Evolutionary conservation across 345 rosid genomes (phyloP).

Genomic region (Rhodamnia rubescens): DNA sequence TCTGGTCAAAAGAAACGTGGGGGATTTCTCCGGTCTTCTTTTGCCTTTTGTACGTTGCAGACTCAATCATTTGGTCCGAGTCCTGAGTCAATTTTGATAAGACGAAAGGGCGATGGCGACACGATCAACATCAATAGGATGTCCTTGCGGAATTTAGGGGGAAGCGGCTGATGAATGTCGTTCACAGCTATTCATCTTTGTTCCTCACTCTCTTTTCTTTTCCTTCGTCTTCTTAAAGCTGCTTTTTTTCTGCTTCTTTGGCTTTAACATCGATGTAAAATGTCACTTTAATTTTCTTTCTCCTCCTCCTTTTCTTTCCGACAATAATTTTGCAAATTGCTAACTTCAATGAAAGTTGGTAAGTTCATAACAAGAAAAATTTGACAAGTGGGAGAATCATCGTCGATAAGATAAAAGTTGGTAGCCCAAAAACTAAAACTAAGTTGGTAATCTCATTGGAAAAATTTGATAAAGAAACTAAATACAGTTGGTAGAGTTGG

Average conservation of each 20-base stretch:
- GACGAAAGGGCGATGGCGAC: neutral
- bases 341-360: neutral
- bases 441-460: neutral
- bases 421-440: neutral
- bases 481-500: neutral
- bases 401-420: neutral
- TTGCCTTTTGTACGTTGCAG: neutral
- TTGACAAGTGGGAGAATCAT: neutral
- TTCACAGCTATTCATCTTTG: neutral
- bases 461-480: neutral
- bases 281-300: neutral
- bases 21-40: neutral
- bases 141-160: neutral
- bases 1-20: neutral
- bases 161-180: neutral
- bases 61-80: neutral
- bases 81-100: too few species aligned
- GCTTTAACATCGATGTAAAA: neutral
- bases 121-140: neutral
- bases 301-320: neutral
- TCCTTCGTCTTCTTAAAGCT: neutral
- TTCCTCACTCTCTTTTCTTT: neutral
- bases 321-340: neutral
- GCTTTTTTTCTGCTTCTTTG: neutral
- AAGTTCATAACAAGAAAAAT: neutral